These are phyloP conservation scores for Aspergillus tanneri DNA, from an alignment of 2,329 filamentous ascomycete genomes.

Conservation along the genomic window DNA sequence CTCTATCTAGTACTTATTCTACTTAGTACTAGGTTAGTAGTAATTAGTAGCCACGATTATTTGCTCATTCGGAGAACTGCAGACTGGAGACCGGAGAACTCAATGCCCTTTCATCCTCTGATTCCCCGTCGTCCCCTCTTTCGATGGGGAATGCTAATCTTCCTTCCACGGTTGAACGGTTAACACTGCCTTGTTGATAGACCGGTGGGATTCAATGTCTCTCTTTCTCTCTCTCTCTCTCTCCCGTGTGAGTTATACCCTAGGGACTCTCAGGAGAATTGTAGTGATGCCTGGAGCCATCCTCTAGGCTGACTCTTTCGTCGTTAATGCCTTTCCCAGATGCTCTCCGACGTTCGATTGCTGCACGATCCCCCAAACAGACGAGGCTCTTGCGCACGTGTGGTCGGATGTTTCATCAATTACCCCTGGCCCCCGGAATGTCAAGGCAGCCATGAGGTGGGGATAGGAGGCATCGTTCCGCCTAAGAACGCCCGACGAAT, in stretches of 20 bases:
- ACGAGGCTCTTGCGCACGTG: slow-evolving; percentile 12
- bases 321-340: neutral
- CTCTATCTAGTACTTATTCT: neutral
- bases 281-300: neutral
- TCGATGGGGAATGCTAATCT: neutral
- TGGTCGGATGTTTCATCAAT: slow-evolving; percentile 12
- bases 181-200: neutral
- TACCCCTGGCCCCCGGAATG: neutral
- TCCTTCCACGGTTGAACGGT: neutral
- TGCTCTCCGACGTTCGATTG: neutral
- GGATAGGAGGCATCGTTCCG: neutral
- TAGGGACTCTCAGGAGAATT: neutral
- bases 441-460: neutral
- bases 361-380: slow-evolving; percentile 7
- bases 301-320: too few relatives aligned
- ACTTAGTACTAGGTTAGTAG: neutral
- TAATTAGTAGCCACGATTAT: neutral
- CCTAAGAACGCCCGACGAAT: slow-evolving; percentile 6
- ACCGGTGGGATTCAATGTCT: neutral
- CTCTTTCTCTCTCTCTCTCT: neutral
- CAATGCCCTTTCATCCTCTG: too few relatives aligned
- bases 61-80: too few relatives aligned
- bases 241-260: neutral
- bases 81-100: too few relatives aligned
- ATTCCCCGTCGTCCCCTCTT: neutral